phyloP scores from a whole-genome alignment of 148 eudicot genomes.

The Hydrangea macrophylla region DNA sequence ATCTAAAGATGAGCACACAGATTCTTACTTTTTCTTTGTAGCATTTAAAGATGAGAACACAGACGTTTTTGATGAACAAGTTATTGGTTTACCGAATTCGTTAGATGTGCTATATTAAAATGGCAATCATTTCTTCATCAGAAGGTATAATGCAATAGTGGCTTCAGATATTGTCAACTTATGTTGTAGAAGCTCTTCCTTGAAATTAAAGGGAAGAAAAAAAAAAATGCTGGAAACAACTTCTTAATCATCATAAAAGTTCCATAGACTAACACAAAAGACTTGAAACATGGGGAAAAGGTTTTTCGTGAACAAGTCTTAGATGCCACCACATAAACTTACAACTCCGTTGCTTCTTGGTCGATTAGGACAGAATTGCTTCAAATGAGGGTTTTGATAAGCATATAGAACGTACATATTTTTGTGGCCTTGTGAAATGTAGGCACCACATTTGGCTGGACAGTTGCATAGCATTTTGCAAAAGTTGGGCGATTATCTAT shows the following conservation, averaged over 20 bases:
- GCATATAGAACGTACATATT: not conserved
- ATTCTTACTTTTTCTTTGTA: not conserved
- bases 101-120: not conserved
- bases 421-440: not conserved
- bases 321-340: not conserved
- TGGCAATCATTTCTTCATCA: not conserved
- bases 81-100: not conserved
- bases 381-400: too few relatives aligned
- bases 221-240: not conserved
- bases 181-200: not conserved
- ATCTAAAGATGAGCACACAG: too few relatives aligned
- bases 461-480: too few relatives aligned
- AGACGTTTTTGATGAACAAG: too few relatives aligned
- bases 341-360: not conserved
- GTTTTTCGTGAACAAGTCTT: not conserved
- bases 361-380: too few relatives aligned
- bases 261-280: not conserved
- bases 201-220: not conserved
- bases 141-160: not conserved
- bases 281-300: not conserved
- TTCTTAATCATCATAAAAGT: not conserved
- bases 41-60: not conserved
- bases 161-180: not conserved
- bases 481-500: too few relatives aligned
- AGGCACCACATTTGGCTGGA: not conserved